A percentile compares a stretch with the other conserved stretches of the same genome.
These are phyloP conservation scores for Endothia cerciana DNA, from an alignment of 2,329 filamentous ascomycete genomes.

Conservation along the genomic window DNA sequence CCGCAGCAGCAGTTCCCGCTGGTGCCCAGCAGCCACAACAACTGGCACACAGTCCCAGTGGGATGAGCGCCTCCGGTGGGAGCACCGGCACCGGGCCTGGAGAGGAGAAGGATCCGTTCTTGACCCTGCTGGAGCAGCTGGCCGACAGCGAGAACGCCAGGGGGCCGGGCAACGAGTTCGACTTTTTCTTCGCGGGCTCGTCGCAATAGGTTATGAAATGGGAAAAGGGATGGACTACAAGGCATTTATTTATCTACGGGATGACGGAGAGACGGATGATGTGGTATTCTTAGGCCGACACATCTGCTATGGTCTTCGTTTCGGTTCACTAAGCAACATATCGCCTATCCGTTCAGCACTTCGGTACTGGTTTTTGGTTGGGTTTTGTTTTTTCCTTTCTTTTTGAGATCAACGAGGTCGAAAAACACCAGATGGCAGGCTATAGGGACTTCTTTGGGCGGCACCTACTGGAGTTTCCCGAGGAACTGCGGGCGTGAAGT, in stretches of 20 bases:
- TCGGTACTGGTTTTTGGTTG: not conserved
- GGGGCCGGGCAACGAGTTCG: conserved; percentile 73
- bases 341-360: not conserved
- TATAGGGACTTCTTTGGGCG: not conserved
- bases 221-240: not conserved
- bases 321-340: not conserved
- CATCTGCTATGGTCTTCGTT: not conserved
- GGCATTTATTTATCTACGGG: not conserved
- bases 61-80: conserved; percentile 54
- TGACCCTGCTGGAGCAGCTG: conserved; percentile 78
- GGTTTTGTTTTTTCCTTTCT: not conserved
- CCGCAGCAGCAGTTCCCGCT: conserved; percentile 19
- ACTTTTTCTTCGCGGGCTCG: conserved; percentile 67
- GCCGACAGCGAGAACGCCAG: conserved; percentile 77
- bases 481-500: conserved; percentile 10
- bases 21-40: conserved; percentile 17
- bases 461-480: not conserved
- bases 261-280: not conserved
- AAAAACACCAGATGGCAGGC: not conserved
- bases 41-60: conserved; percentile 49
- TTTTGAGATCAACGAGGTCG: not conserved
- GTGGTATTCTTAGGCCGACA: not conserved
- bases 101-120: conserved; percentile 79
- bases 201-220: conserved; percentile 7
- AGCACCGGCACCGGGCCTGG: conserved; percentile 49